Conservation (phyloP, 305 asterid genomes). For the Solanum hybrid region DNA sequence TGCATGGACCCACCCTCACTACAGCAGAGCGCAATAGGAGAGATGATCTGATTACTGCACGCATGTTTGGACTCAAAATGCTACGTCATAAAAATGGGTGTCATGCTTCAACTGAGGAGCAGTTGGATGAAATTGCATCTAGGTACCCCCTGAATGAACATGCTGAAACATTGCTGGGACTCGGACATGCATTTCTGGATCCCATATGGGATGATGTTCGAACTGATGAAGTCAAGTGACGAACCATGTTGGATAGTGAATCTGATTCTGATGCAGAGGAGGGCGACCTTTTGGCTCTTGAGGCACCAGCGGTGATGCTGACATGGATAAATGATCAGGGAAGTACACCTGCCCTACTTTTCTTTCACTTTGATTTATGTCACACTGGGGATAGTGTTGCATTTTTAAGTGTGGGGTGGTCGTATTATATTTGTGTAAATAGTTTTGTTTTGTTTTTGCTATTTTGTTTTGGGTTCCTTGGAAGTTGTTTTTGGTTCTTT, state of each 20-base stretch:
- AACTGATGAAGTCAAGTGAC: not conserved
- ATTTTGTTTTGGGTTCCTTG: not conserved
- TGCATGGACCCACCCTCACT: not conserved
- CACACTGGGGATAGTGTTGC: not conserved
- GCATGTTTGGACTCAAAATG: not conserved
- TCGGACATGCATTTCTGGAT: not conserved
- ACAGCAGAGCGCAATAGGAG: not conserved
- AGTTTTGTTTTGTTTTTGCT: not conserved
- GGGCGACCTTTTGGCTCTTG: not conserved
- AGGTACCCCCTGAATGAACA: no score
- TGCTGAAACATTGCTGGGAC: not conserved
- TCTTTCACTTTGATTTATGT: not conserved
- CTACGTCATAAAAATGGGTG: not conserved
- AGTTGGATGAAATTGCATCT: no score
- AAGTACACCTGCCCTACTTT: not conserved
- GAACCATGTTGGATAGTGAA: not conserved
- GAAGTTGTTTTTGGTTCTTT: not conserved
- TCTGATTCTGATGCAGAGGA: no score
- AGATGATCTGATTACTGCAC: not conserved
- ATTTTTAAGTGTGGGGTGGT: not conserved
- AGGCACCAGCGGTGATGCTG: not conserved
- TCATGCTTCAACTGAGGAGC: not conserved
- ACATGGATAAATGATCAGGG: not conserved
- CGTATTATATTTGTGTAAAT: not conserved
- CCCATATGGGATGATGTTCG: not conserved